Base-by-base conservation (phyloP, 495 filamentous ascomycete genomes). In the Hyaloscypha variabilis region DNA sequence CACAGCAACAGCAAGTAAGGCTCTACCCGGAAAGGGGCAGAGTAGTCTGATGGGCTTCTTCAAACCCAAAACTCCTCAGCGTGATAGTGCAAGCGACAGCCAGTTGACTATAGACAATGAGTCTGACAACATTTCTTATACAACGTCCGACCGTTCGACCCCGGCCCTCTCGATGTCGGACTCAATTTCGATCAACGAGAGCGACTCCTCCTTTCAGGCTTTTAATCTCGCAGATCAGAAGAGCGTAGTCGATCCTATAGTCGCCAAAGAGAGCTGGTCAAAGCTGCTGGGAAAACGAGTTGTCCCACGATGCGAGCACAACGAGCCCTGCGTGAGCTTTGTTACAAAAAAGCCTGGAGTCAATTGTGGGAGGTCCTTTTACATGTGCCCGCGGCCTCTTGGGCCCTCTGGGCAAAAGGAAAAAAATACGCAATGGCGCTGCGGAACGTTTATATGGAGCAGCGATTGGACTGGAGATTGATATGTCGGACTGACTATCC, bases 361-460 rank as follows among this genome's bases (percentile, higher is more conserved):
- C 58, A 98, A 99, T 69, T 84, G 85, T 65, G 93, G 93, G 14
- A 79, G 93, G 30, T 85, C 88, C 0, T 97, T 97, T 77, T 97
- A 91, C 85, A 90, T 94, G 63, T 97, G 93, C 72, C 72, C 89
- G 2, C 81, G 92, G 46, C 93, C 93, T 17, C 72, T 96, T 13
- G 93, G 93, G 0, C 93, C 93, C 1, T 88, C 88, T 3, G 93
- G 93, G 2, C 81, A 87, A 57, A 95, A 94, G 68, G 92, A 96
- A 73, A 86, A 78, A 52, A 89, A 89, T 1, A 92, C 91, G 0
- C 80, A 93, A 69, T 97, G 93, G 87, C 87, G 92, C 2, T 97
- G 93, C 74, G 75, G 80, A 1, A 96, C 92, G 0, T 97, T 97
- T 70, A 93, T 96, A 61, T 97, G 93, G 93, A 73, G 68, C 50